Percentiles rank a stretch among this genome's conserved stretches.
Conservation (phyloP, 805 yeast genomes). For the Dipodascus geniculatus region DNA sequence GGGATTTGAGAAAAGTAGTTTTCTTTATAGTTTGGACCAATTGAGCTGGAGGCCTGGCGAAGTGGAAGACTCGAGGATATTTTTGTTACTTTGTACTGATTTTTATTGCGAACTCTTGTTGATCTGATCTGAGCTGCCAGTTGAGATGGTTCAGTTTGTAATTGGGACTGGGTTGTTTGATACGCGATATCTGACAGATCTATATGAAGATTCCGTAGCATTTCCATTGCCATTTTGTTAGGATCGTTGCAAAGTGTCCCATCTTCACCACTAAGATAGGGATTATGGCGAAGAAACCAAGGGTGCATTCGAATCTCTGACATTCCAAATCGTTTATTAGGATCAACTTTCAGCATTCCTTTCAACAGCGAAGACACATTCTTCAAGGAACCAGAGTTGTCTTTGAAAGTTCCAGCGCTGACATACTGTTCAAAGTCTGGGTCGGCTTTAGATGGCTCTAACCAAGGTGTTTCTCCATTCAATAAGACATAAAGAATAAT, state of each 20-base stretch:
- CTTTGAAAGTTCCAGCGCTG: constrained; percentile 30
- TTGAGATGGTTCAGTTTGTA: not conserved
- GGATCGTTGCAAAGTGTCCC: constrained; percentile 1
- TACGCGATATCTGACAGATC: not conserved
- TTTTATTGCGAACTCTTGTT: not conserved
- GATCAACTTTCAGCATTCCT: constrained; percentile 39
- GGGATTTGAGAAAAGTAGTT: not conserved
- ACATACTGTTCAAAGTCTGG: constrained; percentile 32
- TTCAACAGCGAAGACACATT: constrained; percentile 39
- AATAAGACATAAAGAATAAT: constrained; percentile 48
- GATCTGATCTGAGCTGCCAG: not conserved
- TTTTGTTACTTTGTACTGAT: not conserved
- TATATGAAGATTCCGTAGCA: not conserved
- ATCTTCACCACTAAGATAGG: constrained; percentile 10
- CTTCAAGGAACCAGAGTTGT: not conserved
- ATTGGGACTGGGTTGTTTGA: not conserved
- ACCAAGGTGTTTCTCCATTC: constrained; percentile 66
- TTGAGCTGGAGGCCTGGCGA: not conserved
- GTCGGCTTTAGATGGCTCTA: constrained; percentile 46
- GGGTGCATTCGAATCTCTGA: constrained; percentile 36
- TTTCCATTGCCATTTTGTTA: not conserved
- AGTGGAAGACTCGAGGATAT: not conserved
- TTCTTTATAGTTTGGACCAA: no score
- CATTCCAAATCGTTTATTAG: constrained; percentile 33
- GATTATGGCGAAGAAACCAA: constrained; percentile 40